Evolutionary conservation across 495 filamentous ascomycete species (phyloP), one percentile per base, ranked within the genome.

Genomic region (Cryomyces minteri): DNA sequence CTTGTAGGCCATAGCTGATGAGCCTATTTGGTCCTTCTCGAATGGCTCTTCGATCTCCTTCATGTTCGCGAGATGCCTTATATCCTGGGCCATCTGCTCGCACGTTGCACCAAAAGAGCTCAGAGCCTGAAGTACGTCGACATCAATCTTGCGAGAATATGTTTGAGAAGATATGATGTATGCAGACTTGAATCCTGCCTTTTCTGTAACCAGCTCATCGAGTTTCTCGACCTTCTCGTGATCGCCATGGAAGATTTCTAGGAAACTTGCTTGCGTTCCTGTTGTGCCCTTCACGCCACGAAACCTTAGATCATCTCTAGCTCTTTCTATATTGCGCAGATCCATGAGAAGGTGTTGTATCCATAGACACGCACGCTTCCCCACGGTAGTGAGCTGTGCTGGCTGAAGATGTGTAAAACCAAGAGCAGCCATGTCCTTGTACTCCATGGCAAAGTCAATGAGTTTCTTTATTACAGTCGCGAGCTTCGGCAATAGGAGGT

Each of bases 31-130:
- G 48, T 71, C 68, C 49, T 73, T 80, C 64, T 94, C 88, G 46
- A 92, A 90, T 2, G 88, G 88, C 68, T 94, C 88, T 61, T 96
- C 87, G 50, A 93, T 68, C 64, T 90, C 81, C 67, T 90, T 86
- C 43, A 72, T 67, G 48, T 71, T 69, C 4, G 82, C 82, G n/a
- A 92, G 66, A 54, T 85, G 82, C 31, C 86, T 72, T 48, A 93
- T 82, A 53, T 88, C 84, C 47, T 70, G 69, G 45, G 59, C 77
- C 41, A 88, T 83, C 32, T 73, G 69, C 66, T 88, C 72, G 43
- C 76, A 82, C 4, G 84, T 94, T 9, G 83, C 76, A 32, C 88
- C 88, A 50, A 98, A 80, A 3, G 77, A 82, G 41, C 74, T 72
- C 32, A 96, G 70, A 29, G 82, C 86, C 58, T 88, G 87, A 46